Base-by-base conservation (phyloP, 2,329 filamentous ascomycete species). In the Ascochyta pisi region DNA sequence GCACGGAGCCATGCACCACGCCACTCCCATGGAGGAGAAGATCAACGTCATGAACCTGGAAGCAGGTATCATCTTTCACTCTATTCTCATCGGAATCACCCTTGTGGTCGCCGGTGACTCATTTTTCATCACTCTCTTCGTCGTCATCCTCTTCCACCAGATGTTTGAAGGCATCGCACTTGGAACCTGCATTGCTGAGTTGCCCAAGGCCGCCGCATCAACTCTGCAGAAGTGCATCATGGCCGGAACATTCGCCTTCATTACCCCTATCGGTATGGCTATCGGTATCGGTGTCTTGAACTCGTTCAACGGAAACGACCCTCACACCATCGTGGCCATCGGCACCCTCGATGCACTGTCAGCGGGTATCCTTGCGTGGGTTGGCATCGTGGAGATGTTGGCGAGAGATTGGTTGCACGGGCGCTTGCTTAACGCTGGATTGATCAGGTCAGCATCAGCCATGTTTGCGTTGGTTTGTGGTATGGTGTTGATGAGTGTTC, bases 331-430 rank as follows among this genome's bases (percentile, higher is more conserved):
- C 37, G 75, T 92, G 39, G 86, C 89, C 2, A 85, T 92, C 33
- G 90, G 89, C 0, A 91, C 89, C 0, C 79, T 93, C 1, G 87
- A 93, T 71, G 88, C 89, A 6, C 69, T 92, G 9, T 90, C 86
- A 0, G 89, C 90, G 0, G 90, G 90, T 26, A 90, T 94, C 40
- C 79, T 93, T 29, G 78, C 89, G n/a, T 93, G 90, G 89, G 89
- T 92, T 2, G 88, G 89, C 2, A 76, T 92, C 1, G 89, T 92
- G 0, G 89, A 92, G 77, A 92, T 93, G 89, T 88, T 87, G 85
- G 88, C 88, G 2, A 79, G 83, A 37, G 90, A 93, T 69, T 93
- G 90, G 90, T 83, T 89, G 64, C 76, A 74, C 29, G 76, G 76
- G 2, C 60, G 60, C 12, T 73, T 90, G 71, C 73, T 82, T 15